Base-by-base conservation (phyloP, 164 flowering plant species). In the Malania oleifera region DNA sequence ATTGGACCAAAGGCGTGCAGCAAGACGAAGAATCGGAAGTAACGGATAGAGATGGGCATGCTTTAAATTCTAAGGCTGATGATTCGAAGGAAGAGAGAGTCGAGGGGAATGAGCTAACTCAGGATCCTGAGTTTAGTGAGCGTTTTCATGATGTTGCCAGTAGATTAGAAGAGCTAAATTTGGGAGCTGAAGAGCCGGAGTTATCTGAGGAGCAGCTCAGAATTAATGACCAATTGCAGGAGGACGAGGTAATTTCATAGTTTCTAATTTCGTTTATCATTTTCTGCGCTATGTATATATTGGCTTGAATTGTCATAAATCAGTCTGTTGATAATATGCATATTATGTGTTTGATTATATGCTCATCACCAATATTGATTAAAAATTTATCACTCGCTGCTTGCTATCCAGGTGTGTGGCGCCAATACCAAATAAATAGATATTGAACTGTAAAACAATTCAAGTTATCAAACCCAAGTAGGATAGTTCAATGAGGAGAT, bases 221-320 rank as follows among this genome's bases (percentile, higher is more conserved):
- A 49, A 67, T 70, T 62, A 83, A 89, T 64, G 78, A 82, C 29
- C 88, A 85, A 65, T 65, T 73, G 66, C 96, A 86, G 69, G 85
- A 83, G 57, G 95, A 89, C 54, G 91, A 83, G 87, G 91, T 76
- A 63, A 46, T 26, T 29, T 64, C 3, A 1, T 17, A 27, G 1
- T 5, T 1, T 26, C 37, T 11, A 18, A 20, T 0, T 26, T 48
- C n/a, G 46, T 17, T 15, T 15, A 18, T 43, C 4, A 11, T 38
- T 8, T 43, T 19, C 46, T 4, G 2, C 15, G 43, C 43, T 39
- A 13, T 7, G 19, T 8, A 17, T 43, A 1, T 4, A 15, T 43
- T 17, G 46, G 19, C 15, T 15, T 43, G 1, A 40, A 14, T 15
- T 11, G 44, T 40, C 13, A 11, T 3, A 15, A 15, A 0, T 40